A percentile compares a stretch with the other conserved stretches of the same genome.
phyloP scores from a whole-genome alignment of 768 basidiomycete species.

The Lanmaoa pseudosensibilis region DNA sequence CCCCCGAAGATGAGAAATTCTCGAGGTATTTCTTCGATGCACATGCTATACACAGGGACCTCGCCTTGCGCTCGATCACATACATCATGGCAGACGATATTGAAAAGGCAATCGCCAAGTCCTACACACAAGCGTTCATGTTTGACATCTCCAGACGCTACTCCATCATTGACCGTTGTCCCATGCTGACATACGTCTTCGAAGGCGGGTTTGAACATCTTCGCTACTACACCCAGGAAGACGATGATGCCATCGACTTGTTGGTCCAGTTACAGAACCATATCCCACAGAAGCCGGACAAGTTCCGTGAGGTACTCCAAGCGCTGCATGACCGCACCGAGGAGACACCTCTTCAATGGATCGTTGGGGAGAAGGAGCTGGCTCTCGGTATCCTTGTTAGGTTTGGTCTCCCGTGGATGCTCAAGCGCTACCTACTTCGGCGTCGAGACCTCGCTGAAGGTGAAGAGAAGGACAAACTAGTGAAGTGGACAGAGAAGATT shows the following conservation, averaged over 20 bases:
- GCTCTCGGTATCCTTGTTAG: slow-evolving; percentile 24
- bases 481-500: slow-evolving; percentile 17
- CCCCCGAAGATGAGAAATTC: slow-evolving; percentile 10
- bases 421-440: slow-evolving; percentile 25
- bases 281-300: slow-evolving; percentile 22
- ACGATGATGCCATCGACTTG: slow-evolving; percentile 27
- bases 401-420: slow-evolving; percentile 28
- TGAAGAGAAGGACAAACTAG: slow-evolving; percentile 14
- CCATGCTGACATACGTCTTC: slow-evolving; percentile 31
- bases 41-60: slow-evolving; percentile 24
- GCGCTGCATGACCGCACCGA: slow-evolving; percentile 29
- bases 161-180: slow-evolving; percentile 24
- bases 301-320: slow-evolving; percentile 23
- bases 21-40: slow-evolving; percentile 24
- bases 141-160: slow-evolving; percentile 28
- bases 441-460: slow-evolving; percentile 22
- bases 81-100: slow-evolving; percentile 29
- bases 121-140: slow-evolving; percentile 25
- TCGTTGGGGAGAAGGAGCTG: slow-evolving; percentile 26
- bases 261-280: slow-evolving; percentile 21
- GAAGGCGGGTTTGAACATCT: slow-evolving; percentile 31
- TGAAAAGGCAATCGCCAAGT: slow-evolving; percentile 23
- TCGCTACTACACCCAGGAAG: slow-evolving; percentile 25
- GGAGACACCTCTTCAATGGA: slow-evolving; percentile 23
- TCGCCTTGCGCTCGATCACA: slow-evolving; percentile 31